Percentiles rank a stretch among this genome's conserved stretches.
Conservation (phyloP, 768 basidiomycete genomes). For the Macrolepiota fuliginosa region DNA sequence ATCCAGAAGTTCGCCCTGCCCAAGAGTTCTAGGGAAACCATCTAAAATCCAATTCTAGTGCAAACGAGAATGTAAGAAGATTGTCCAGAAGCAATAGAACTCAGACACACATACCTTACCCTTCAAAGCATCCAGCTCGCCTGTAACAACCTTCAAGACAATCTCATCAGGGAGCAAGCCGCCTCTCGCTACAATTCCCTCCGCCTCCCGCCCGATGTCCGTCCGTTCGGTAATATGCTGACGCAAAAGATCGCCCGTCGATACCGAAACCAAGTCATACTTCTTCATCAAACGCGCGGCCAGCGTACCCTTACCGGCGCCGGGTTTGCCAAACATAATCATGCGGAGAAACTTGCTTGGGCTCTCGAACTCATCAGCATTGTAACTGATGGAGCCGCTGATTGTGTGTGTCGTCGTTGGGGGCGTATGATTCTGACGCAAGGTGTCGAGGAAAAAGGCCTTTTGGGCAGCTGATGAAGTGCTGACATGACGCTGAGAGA, state of each 20-base stretch:
- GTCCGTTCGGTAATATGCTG: constrained; percentile 80
- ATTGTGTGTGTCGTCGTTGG: constrained; percentile 26
- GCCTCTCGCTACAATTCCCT: constrained; percentile 76
- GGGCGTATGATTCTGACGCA: constrained; percentile 5
- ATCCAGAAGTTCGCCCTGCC: constrained; percentile 81
- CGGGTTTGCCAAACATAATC: constrained; percentile 81
- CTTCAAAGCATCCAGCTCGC: constrained; percentile 62
- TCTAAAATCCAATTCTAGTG: constrained; percentile 87
- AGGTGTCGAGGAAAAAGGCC: constrained; percentile 10
- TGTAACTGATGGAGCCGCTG: constrained; percentile 17
- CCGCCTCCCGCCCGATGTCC: constrained; percentile 69
- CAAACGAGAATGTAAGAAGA: background rate
- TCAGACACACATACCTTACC: constrained; percentile 49
- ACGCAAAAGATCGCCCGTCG: constrained; percentile 82
- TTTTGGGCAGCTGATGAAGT: constrained; percentile 2
- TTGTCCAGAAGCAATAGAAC: background rate
- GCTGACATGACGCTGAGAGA: constrained; percentile 6
- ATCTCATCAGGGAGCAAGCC: constrained; percentile 76
- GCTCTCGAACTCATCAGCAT: constrained; percentile 34
- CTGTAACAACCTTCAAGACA: constrained; percentile 74
- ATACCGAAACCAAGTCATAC: constrained; percentile 75
- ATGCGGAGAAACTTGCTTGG: constrained; percentile 45
- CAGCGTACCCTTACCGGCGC: constrained; percentile 84
- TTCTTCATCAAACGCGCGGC: constrained; percentile 72
- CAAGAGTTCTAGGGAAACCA: constrained; percentile 87